phyloP scores from a whole-genome alignment of 768 basidiomycete species.

The Hygrophorus russula region DNA sequence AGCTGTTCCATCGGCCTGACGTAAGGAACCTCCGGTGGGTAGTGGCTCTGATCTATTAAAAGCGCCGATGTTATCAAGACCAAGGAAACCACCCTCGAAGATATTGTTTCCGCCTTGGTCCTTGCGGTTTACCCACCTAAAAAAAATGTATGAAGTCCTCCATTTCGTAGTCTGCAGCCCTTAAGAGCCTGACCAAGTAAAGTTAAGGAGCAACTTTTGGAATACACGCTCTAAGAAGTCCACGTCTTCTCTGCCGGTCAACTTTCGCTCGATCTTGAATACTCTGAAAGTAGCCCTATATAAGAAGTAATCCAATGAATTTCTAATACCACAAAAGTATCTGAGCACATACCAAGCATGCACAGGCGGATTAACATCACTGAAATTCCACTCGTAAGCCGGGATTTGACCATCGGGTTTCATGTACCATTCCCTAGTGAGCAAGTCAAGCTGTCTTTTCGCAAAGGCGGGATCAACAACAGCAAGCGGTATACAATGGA shows the following conservation, averaged over 20 bases:
- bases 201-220: constrained; percentile 93
- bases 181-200: constrained; percentile 64
- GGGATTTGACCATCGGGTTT: constrained; percentile 98
- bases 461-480: constrained; percentile 92
- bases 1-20: constrained; percentile 96
- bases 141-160: background rate
- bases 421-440: constrained; percentile 99
- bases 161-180: background rate
- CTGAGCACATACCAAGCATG: constrained; percentile 74
- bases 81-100: constrained; percentile 97
- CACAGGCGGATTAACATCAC: constrained; percentile 97
- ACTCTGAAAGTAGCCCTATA: constrained; percentile 90
- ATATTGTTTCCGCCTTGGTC: constrained; percentile 92
- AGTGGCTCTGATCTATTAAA: constrained; percentile 97
- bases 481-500: constrained; percentile 96
- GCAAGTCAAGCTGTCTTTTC: constrained; percentile 92
- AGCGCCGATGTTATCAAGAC: constrained; percentile 94
- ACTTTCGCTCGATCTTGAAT: constrained; percentile 98
- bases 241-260: constrained; percentile 84
- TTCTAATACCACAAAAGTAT: background rate
- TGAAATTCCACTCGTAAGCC: constrained; percentile 99
- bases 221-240: constrained; percentile 95
- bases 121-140: constrained; percentile 97
- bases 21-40: constrained; percentile 86
- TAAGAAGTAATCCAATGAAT: background rate